Percentiles rank a stretch among this genome's conserved stretches.
phyloP scores from a whole-genome alignment of 768 basidiomycete genomes.

The Auricularia heimuer region DNA sequence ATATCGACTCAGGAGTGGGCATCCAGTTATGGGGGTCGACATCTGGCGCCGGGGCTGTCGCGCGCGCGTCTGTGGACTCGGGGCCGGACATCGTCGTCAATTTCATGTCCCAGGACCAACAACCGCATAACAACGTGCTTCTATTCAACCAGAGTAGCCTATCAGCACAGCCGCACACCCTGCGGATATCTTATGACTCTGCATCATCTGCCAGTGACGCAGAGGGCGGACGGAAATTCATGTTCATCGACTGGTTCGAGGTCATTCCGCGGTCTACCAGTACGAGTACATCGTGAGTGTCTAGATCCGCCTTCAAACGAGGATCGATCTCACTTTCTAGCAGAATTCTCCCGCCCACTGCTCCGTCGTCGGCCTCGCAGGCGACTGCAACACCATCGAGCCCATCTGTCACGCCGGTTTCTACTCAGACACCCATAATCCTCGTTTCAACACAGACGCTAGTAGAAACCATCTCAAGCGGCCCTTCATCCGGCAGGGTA shows the following conservation, averaged over 20 bases:
- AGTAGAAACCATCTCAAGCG: too few relatives aligned
- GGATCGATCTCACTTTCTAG: too few relatives aligned
- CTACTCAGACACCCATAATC: too few relatives aligned
- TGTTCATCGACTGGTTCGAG: neutral
- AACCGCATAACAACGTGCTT: neutral
- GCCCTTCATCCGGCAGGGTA: too few relatives aligned
- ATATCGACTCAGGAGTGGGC: neutral
- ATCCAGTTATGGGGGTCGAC: neutral
- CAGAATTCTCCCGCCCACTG: too few relatives aligned
- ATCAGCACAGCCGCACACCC: neutral
- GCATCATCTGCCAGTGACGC: neutral
- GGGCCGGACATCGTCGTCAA: neutral
- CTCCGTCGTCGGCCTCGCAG: too few relatives aligned
- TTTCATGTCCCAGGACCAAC: neutral
- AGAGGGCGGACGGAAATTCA: neutral
- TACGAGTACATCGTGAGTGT: too few relatives aligned
- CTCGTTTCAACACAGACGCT: too few relatives aligned
- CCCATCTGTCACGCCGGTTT: too few relatives aligned
- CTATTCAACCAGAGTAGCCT: neutral
- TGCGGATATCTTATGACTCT: neutral
- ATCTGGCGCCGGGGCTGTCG: neutral
- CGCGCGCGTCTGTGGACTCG: neutral
- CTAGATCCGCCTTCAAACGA: too few relatives aligned
- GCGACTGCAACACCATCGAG: too few relatives aligned
- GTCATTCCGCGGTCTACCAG: neutral